phyloP scores from a whole-genome alignment of 371 early-diverging fungal species.

The Mortierella sp. region DNA sequence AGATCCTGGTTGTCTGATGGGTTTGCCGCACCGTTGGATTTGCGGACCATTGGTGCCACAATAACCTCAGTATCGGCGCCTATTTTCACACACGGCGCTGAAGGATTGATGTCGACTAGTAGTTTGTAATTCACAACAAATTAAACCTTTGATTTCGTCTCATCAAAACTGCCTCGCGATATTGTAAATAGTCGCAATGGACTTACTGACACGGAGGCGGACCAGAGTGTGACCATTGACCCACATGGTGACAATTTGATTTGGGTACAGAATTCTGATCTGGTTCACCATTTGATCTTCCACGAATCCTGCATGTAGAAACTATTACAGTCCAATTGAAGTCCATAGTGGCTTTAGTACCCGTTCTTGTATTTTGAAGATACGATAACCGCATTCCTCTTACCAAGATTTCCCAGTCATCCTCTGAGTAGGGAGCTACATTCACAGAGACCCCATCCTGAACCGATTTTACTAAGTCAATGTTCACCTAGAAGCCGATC shows the following conservation, averaged over 20 bases:
- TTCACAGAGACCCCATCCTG: constrained; percentile 73
- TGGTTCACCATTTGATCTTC: constrained; percentile 86
- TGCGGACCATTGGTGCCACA: constrained; percentile 82
- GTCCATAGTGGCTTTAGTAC: background rate
- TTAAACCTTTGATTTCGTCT: background rate
- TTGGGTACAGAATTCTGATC: constrained; percentile 74
- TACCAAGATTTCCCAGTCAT: constrained; percentile 93
- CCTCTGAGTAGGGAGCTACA: constrained; percentile 83
- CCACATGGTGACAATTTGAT: constrained; percentile 82
- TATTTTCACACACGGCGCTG: constrained; percentile 68
- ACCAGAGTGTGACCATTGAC: constrained; percentile 74
- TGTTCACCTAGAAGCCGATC: constrained; percentile 63
- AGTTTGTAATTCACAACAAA: background rate
- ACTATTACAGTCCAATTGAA: constrained; percentile 58
- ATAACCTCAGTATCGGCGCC: constrained; percentile 81
- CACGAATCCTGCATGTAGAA: constrained; percentile 84
- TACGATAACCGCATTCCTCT: background rate
- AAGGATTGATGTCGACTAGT: constrained; percentile 73
- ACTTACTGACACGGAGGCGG: constrained; percentile 69
- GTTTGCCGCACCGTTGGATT: constrained; percentile 33
- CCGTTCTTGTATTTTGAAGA: background rate
- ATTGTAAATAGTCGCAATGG: background rate
- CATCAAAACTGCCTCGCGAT: background rate
- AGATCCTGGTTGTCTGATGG: constrained; percentile 44
- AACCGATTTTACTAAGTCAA: constrained; percentile 72